phyloP scores from a whole-genome alignment of 495 filamentous ascomycete genomes.

The Aspergillus taichungensis region DNA sequence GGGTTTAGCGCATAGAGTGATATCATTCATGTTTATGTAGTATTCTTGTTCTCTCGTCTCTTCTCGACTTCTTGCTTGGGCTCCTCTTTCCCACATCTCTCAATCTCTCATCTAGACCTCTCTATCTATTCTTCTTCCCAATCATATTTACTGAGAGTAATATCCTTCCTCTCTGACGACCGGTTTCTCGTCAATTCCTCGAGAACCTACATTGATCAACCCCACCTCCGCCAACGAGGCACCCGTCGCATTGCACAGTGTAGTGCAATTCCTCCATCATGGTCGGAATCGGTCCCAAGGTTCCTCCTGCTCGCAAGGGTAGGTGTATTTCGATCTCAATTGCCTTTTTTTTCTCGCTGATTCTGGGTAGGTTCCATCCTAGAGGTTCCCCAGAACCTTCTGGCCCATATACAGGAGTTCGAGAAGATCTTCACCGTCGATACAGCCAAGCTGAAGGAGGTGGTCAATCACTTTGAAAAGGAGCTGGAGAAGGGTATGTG shows the following conservation, averaged over 20 bases:
- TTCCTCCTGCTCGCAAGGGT: slow-evolving; percentile 69
- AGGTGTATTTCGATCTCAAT: slow-evolving; percentile 24
- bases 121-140: slow-evolving; percentile 1
- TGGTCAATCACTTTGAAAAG: slow-evolving; percentile 78
- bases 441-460: slow-evolving; percentile 70
- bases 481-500: slow-evolving; percentile 78
- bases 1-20: too few relatives aligned
- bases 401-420: slow-evolving; percentile 73
- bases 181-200: too few relatives aligned
- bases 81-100: slow-evolving; percentile 1
- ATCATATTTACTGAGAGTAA: neutral
- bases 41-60: neutral
- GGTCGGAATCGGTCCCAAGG: slow-evolving; percentile 66
- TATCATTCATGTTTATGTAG: too few relatives aligned
- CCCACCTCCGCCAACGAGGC: too few relatives aligned
- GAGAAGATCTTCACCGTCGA: slow-evolving; percentile 83
- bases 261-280: slow-evolving; percentile 38
- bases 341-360: slow-evolving; percentile 17
- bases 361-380: slow-evolving; percentile 57
- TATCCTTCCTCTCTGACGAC: neutral
- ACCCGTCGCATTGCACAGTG: too few relatives aligned
- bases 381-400: slow-evolving; percentile 76
- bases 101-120: slow-evolving; percentile 3
- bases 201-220: too few relatives aligned
- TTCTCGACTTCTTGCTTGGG: neutral